A percentile compares a stretch with the other conserved stretches of the same genome.
Conservation (phyloP, 208 protist genomes). For the Wallacemonas sp. region DNA sequence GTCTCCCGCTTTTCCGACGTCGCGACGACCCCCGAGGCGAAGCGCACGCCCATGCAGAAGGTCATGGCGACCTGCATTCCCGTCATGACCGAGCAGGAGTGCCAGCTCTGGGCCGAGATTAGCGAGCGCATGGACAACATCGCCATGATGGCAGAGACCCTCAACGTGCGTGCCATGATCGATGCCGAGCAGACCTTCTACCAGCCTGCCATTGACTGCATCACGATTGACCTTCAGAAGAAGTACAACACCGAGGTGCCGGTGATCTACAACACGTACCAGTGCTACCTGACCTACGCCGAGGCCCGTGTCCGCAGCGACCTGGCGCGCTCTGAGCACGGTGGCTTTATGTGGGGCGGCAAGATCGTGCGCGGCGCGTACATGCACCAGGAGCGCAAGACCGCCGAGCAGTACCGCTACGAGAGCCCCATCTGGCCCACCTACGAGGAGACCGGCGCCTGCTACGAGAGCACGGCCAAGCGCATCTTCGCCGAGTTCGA, state of each 20-base stretch:
- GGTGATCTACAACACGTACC: conserved; percentile 97
- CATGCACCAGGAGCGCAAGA: conserved; percentile 88
- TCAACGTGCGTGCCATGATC: conserved; percentile 88
- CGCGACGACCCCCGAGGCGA: conserved; percentile 16
- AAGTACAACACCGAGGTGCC: conserved; percentile 91
- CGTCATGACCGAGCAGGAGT: conserved; percentile 72
- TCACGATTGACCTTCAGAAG: conserved; percentile 83
- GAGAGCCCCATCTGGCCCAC: conserved; percentile 89
- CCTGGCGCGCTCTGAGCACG: conserved; percentile 68
- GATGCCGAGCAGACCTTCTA: conserved; percentile 98
- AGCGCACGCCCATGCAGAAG: conserved; percentile 58
- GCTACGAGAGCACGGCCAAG: conserved; percentile 81
- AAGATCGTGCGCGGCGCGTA: conserved; percentile 98
- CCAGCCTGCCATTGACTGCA: conserved; percentile 95
- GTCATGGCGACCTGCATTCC: conserved; percentile 67
- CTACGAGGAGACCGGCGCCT: conserved; percentile 91
- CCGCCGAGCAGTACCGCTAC: conserved; percentile 76
- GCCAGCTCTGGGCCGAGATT: conserved; percentile 70
- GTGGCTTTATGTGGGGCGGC: conserved; percentile 90
- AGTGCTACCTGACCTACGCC: conserved; percentile 96
- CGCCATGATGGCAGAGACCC: conserved; percentile 55
- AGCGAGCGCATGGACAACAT: conserved; percentile 72
- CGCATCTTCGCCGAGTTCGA: conserved; percentile 66
- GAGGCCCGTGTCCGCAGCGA: conserved; percentile 87
- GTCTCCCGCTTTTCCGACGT: conserved; percentile 13